A percentile compares a stretch with the other conserved stretches of the same genome.
These are phyloP conservation scores for Nemania sp. DNA, from an alignment of 2,329 filamentous ascomycete species.

Conservation along the genomic window DNA sequence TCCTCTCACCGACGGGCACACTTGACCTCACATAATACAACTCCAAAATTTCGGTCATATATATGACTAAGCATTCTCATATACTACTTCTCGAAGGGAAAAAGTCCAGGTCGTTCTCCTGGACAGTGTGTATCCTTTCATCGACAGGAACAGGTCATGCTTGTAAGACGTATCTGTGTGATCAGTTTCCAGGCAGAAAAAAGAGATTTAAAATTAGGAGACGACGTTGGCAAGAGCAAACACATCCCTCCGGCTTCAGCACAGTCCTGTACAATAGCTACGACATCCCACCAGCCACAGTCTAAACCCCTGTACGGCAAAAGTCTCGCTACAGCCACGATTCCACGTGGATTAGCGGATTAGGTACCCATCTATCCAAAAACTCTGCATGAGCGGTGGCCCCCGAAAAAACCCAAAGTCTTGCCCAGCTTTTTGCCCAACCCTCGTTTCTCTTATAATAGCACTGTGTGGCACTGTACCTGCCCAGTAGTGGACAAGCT, in stretches of 20 bases:
- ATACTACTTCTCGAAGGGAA: slow-evolving; percentile 19
- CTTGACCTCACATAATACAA: slow-evolving; percentile 27
- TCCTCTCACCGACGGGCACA: slow-evolving; percentile 26
- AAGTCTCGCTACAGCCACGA: slow-evolving; percentile 23
- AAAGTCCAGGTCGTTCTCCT: slow-evolving; percentile 10
- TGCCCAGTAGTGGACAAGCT: not conserved
- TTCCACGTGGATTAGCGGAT: slow-evolving; percentile 13
- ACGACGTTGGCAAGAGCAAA: slow-evolving; percentile 15
- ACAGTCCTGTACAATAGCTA: not conserved
- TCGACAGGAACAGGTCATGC: slow-evolving; percentile 32
- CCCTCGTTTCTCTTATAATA: slow-evolving; percentile 18
- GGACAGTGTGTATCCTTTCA: slow-evolving; percentile 28
- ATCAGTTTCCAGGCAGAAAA: slow-evolving; percentile 35
- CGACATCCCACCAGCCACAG: slow-evolving; percentile 28
- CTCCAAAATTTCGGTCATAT: slow-evolving; percentile 22
- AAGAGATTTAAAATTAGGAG: slow-evolving; percentile 29
- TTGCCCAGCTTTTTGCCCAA: slow-evolving; percentile 22
- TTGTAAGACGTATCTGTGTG: slow-evolving; percentile 32
- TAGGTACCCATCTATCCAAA: not conserved
- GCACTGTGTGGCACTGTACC: slow-evolving; percentile 7
- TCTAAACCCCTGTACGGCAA: slow-evolving; percentile 16
- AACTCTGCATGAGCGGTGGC: not conserved
- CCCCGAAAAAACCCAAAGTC: not conserved
- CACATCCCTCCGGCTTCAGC: not conserved
- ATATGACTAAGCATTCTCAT: slow-evolving; percentile 33